Evolutionary conservation across 176 grass and related monocot genomes (phyloP).

Genomic region (Carex cristatella): DNA sequence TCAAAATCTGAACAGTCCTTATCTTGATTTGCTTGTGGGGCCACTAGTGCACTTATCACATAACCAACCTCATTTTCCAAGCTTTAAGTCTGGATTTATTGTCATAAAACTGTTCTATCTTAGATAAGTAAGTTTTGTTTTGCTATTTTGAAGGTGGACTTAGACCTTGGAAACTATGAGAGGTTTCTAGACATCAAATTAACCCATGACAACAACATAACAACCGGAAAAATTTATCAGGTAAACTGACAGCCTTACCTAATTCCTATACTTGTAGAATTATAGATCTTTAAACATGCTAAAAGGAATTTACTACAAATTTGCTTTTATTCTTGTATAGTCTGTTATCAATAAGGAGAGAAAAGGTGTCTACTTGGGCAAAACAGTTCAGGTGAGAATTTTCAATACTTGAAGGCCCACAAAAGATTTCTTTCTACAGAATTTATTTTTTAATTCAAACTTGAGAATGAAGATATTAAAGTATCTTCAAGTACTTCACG

Average conservation of each 20-base stretch:
- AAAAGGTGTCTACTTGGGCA: slow-evolving; percentile 91
- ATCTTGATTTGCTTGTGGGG: slow-evolving; percentile 16
- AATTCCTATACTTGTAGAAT: neutral
- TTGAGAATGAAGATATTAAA: neutral
- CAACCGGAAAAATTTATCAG: slow-evolving; percentile 98
- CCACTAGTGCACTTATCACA: neutral
- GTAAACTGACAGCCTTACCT: slow-evolving; percentile 31
- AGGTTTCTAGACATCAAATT: slow-evolving; percentile 96
- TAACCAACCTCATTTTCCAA: neutral
- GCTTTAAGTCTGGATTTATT: neutral
- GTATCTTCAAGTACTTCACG: neutral
- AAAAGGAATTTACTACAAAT: slow-evolving; percentile 3
- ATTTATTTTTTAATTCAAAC: neutral
- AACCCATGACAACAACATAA: slow-evolving; percentile 95
- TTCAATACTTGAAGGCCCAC: slow-evolving; percentile 5
- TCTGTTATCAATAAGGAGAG: slow-evolving; percentile 95
- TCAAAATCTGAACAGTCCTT: neutral
- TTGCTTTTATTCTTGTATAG: slow-evolving; percentile 39
- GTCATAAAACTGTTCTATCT: neutral
- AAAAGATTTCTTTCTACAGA: neutral
- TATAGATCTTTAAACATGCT: neutral
- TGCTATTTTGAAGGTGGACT: slow-evolving; percentile 61
- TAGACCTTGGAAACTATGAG: slow-evolving; percentile 98
- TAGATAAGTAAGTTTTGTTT: neutral
- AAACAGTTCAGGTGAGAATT: slow-evolving; percentile 78